Evolutionary conservation across 1,284 basidiomycete species (phyloP), one percentile per base, ranked within the genome.

Genomic region (Cryptococcus maquisensis): DNA sequence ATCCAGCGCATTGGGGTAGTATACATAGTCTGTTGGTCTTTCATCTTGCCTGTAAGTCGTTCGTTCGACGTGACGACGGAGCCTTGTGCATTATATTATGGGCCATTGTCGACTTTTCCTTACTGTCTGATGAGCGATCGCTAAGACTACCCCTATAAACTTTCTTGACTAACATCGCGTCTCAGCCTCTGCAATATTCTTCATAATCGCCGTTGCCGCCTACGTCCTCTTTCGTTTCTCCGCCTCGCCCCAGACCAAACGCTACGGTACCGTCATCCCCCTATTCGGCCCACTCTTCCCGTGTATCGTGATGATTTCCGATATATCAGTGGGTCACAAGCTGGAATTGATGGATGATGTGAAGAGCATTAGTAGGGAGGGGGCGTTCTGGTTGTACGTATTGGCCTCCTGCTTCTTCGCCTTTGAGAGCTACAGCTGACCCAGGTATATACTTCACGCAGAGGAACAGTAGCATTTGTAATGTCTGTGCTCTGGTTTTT

Each of bases 371-470:
- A 2, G 45, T 24, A 41, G 44, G 18, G 21, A 37, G 8, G 47
- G 46, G 16, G 47, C 46, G 5, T 59, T 45, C 37, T 55, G 57
- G 57, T 42, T 59, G 57, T 55, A 26, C 49, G 57, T 59, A 1
- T 35, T 32, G 7, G 10, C 4, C 6, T 32, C 10, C 28, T n/a
- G n/a, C 28, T 32, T 32, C 28, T 10, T 32, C 10, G 7, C 28
- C 6, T 32, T 32, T 10, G n/a, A 44, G 12, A 13, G n/a, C 18
- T 10, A 36, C 36, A 24, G 21, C 23, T 26, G 38, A 39, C 28
- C 10, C 6, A 10, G 2, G 28, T 6, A 10, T 32, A 13, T 10
- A 23, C 24, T 44, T 18, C n/a, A n/a, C 15, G 24, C 23, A 55
- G 57, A 7, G 57, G 57, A 2, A 52, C 50, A 16, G 41, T 35